Conservation (phyloP, 305 asterid species). For the Lippia alba region DNA sequence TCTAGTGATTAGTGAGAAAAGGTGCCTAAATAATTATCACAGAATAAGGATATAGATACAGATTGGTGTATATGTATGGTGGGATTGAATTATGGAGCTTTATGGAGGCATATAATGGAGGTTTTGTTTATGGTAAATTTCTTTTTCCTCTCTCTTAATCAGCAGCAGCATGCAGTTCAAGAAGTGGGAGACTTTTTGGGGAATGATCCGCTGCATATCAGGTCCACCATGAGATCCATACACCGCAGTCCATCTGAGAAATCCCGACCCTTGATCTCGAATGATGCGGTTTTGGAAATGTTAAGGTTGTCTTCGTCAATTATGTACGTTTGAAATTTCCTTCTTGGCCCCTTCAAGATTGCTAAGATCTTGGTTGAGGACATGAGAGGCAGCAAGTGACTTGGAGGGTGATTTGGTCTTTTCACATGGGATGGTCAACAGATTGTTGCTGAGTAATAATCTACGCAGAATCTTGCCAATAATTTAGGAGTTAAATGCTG, state of each 20-base stretch:
- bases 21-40: conserved; percentile 28
- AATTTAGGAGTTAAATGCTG: conserved; percentile 45
- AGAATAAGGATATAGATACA: conserved; percentile 43
- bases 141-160: conserved; percentile 29
- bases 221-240: conserved; percentile 31
- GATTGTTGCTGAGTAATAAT: conserved; percentile 33
- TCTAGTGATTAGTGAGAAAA: conserved; percentile 39
- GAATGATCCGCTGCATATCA: conserved; percentile 33
- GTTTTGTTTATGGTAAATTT: conserved; percentile 34
- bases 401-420: conserved; percentile 32
- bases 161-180: conserved; percentile 46
- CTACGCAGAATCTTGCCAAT: conserved; percentile 46
- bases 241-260: conserved; percentile 20
- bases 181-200: conserved; percentile 44
- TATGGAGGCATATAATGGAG: conserved; percentile 46
- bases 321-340: conserved; percentile 15
- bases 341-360: neutral
- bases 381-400: neutral
- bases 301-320: conserved; percentile 47
- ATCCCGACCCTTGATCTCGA: conserved; percentile 16
- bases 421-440: conserved; percentile 17
- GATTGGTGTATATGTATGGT: conserved; percentile 35
- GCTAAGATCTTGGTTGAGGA: neutral
- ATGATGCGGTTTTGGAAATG: conserved; percentile 31
- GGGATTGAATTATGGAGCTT: conserved; percentile 45